Base-by-base conservation (phyloP, 495 filamentous ascomycete species). In the Xylaria curta region DNA sequence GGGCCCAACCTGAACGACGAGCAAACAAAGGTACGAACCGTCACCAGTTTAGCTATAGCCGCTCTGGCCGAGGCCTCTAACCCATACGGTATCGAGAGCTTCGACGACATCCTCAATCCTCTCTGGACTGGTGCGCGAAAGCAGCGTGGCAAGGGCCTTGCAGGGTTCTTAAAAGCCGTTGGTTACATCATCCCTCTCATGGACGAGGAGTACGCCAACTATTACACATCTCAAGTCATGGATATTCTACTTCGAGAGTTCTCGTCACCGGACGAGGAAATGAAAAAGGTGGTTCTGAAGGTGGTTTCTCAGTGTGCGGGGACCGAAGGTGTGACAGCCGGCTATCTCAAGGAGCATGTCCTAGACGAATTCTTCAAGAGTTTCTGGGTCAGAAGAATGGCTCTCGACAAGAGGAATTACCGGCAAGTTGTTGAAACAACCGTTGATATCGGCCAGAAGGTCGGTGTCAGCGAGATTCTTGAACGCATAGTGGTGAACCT, bases 161-260 rank as follows among this genome's bases (percentile, higher is more conserved):
- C 97, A 28, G 94, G 94, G 26, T 99, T 97, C 82, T 83, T 99
- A 33, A 99, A 99, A 81, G 97, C 97, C 49, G 95, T 98, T 62
- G 97, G 97, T 28, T 98, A 96, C 78, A 97, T 99, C 76, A 98
- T 99, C 75, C 97, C 97, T 1, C 87, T 99, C 47, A 98, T 99
- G 97, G 97, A 99, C 83, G 96, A 98, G 79, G 97, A 99, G 78
- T 98, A 97, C 81, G 94, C 95, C 80, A 98, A 98, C 76, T 99
- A 99, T 85, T 99, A 98, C 74, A 98, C 95, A 47, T 93, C 90
- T 71, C 95, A 98, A 80, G 97, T 99, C 77, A 98, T 98, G 97
- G 95, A 98, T 79, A 98, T 98, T 78, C 86, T 99, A 31, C 87
- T 98, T 36, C 91, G 97, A 73, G 97, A 99, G 79, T 98, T 98